Evolutionary conservation across 805 yeast genomes (phyloP), one percentile per base, ranked within the genome.

Genomic region (Wickerhamomyces canadensis): DNA sequence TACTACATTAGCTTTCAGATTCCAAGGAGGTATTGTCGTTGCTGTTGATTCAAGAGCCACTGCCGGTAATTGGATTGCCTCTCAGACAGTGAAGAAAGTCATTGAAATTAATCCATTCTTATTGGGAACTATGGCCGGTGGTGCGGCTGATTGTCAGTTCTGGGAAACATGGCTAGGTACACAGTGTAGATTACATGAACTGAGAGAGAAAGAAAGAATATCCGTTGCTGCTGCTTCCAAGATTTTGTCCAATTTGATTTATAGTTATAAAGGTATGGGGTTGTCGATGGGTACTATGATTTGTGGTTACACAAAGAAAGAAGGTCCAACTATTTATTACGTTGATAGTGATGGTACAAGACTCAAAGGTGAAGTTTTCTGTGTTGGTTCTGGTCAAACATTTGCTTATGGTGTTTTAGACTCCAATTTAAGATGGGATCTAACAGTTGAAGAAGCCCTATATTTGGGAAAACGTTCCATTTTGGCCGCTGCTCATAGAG

Each of bases 131-230:
- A 80, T 93, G 96, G 98, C 98, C 24, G 98, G 98, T 66, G 98
- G 98, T 69, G 98, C 98, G 34, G 98, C 98, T 23, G 98, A 93
- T 66, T 93, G 98, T 72, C 98, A 93, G 63, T 93, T 72, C 65
- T 93, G 98, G 98, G 98, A 93, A 67, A 86, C 97, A 26, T 93
- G 98, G 98, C 74, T 93, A 43, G 98, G 98, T 45, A 70, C 95
- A 14, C 97, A 93, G 65, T 91, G 98, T 68, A 73, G 98, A 55
- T 66, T 93, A 54, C 95, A 89, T 62, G 98, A 93, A 62, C 73
- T 93, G 55, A 77, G 96, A 58, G 93, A 91, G 61, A 89, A 91
- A 65, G 91, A 88, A 65, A 77, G 98, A 53, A 93, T 93, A 48
- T 78, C 93, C 5, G 98, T 91, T 27, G 93, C 96, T 23, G 96